phyloP scores from a whole-genome alignment of 1,284 basidiomycete genomes.

The Ustilago tritici region DNA sequence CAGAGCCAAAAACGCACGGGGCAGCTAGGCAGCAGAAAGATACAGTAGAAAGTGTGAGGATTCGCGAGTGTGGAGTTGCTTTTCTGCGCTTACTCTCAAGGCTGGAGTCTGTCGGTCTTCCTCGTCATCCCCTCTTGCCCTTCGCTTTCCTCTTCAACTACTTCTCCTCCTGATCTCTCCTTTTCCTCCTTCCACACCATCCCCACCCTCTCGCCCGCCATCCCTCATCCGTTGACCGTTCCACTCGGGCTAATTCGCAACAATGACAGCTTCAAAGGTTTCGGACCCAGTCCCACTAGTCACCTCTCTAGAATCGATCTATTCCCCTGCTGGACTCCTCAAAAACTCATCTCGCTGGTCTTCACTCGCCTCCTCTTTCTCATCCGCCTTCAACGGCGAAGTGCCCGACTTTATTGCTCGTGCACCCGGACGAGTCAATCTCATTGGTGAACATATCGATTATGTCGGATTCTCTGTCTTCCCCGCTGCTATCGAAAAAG shows the following conservation, averaged over 20 bases:
- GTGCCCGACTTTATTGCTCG: conserved; percentile 64
- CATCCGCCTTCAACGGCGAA: conserved; percentile 24
- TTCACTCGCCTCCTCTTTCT: conserved; percentile 46
- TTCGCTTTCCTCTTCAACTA: not conserved
- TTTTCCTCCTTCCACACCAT: not conserved
- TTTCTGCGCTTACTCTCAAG: conserved; percentile 1
- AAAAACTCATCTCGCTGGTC: conserved; percentile 58
- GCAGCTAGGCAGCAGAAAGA: not conserved
- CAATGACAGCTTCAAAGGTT: conserved; percentile 28
- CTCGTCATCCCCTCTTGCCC: conserved; percentile 6
- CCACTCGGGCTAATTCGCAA: not conserved
- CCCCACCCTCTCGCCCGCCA: not conserved
- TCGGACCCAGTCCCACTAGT: conserved; percentile 62
- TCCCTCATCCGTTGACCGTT: not conserved
- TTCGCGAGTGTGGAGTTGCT: conserved; percentile 7
- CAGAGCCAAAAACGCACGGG: conserved; percentile 7
- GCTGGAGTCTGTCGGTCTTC: conserved; percentile 13
- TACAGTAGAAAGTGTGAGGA: not conserved
- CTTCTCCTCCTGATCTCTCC: not conserved
- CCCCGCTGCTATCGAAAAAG: conserved; percentile 67
- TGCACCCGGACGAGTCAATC: conserved; percentile 67
- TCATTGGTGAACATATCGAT: conserved; percentile 69
- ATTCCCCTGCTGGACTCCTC: conserved; percentile 50
- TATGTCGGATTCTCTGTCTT: conserved; percentile 66
- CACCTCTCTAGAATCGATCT: conserved; percentile 53